Evolutionary conservation across 2,329 filamentous ascomycete genomes (phyloP).

Genomic region (Penicillium sp.): DNA sequence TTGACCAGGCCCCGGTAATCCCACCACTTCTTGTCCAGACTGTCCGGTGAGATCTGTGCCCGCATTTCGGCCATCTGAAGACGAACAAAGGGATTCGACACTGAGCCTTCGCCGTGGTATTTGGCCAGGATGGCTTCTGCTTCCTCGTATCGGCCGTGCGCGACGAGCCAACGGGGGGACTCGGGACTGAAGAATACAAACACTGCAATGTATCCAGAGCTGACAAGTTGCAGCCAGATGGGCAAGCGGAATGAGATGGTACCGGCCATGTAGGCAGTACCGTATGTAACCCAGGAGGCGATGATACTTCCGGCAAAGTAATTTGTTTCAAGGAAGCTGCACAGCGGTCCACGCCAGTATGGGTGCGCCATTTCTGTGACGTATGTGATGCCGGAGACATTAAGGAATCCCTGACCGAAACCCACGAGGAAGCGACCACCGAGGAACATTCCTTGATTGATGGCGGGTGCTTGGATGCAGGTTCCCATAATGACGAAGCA

Average conservation of each 20-base stretch:
- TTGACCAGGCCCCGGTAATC: conserved; percentile 50
- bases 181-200: conserved; percentile 66
- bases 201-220: conserved; percentile 52
- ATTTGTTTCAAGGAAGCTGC: too few relatives aligned
- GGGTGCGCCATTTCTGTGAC: too few relatives aligned
- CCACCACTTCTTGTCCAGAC: conserved; percentile 50
- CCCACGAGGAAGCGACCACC: too few relatives aligned
- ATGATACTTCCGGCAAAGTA: conserved; percentile 51
- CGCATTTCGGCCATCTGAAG: conserved; percentile 30
- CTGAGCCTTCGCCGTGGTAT: conserved; percentile 27
- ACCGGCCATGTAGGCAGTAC: conserved; percentile 46
- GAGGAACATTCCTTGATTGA: too few relatives aligned
- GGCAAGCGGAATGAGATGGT: conserved; percentile 58
- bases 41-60: conserved; percentile 45
- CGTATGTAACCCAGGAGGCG: conserved; percentile 52
- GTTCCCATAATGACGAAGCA: too few relatives aligned
- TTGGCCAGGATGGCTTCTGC: conserved; percentile 24
- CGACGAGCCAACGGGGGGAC: conserved; percentile 55
- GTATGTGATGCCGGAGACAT: too few relatives aligned
- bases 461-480: too few relatives aligned
- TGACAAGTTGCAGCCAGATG: conserved; percentile 63
- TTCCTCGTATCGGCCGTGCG: conserved; percentile 24
- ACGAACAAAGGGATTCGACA: conserved; percentile 24
- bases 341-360: too few relatives aligned
- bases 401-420: too few relatives aligned